Evolutionary conservation across 345 rosid genomes (phyloP).

Genomic region (Gossypium anomalum): DNA sequence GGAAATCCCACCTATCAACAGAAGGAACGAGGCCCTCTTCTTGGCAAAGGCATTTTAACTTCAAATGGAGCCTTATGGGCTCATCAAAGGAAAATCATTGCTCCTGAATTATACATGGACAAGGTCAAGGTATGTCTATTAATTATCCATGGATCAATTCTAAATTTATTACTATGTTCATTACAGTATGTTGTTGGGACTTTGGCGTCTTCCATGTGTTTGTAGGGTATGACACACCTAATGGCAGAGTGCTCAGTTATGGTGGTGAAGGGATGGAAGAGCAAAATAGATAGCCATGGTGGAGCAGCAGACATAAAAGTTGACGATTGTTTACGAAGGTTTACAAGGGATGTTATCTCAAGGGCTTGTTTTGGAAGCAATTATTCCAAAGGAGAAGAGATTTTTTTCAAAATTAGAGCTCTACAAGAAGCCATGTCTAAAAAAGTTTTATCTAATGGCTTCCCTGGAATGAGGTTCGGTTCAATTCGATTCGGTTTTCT

Average conservation of each 20-base stretch:
- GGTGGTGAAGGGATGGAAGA: conserved; percentile 23
- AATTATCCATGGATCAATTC: not conserved
- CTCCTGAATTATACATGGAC: conserved; percentile 1
- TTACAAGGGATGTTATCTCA: conserved; percentile 1
- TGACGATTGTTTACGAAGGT: not conserved
- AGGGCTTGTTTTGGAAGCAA: conserved; percentile 8
- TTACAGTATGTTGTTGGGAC: no score
- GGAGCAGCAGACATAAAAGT: conserved; percentile 3
- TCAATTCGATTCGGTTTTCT: not conserved
- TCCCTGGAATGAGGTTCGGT: conserved; percentile 32
- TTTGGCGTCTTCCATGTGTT: not conserved
- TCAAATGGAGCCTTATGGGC: conserved; percentile 31
- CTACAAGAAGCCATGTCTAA: conserved; percentile 48
- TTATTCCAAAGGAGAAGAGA: conserved; percentile 43
- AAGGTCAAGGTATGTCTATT: conserved; percentile 23
- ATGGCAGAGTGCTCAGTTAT: conserved; percentile 27
- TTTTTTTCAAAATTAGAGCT: conserved; percentile 48
- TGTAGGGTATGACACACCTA: conserved; percentile 35
- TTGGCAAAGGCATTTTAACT: conserved; percentile 32
- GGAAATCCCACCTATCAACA: conserved; percentile 31
- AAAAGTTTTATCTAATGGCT: conserved; percentile 30
- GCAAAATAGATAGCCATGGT: not conserved
- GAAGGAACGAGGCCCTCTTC: conserved; percentile 20
- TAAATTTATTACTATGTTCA: no score
- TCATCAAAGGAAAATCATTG: conserved; percentile 20